These are phyloP conservation scores for Leishmania amazonensis DNA, from an alignment of 208 protist genomes.

Conservation along the genomic window DNA sequence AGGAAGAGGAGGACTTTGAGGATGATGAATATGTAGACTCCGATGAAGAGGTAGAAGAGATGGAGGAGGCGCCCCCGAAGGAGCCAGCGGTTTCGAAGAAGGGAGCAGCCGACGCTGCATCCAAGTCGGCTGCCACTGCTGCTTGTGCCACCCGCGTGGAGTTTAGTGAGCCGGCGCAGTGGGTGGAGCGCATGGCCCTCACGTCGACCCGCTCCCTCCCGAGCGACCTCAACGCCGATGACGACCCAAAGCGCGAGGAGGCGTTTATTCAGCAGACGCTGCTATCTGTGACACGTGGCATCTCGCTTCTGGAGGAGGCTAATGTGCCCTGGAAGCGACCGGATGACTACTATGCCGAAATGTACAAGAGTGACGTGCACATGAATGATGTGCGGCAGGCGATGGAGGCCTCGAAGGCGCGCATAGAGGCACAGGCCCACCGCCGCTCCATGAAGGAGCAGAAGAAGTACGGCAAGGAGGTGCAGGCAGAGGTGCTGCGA, in stretches of 20 bases:
- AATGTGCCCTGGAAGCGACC: slow-evolving; percentile 89
- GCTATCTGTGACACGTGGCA: slow-evolving; percentile 72
- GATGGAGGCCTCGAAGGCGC: slow-evolving; percentile 84
- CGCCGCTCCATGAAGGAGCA: slow-evolving; percentile 91
- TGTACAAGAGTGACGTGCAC: slow-evolving; percentile 96
- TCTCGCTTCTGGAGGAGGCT: slow-evolving; percentile 77
- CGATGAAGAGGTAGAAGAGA: slow-evolving; percentile 24
- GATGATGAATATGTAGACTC: slow-evolving; percentile 16
- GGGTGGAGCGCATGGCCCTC: slow-evolving; percentile 92
- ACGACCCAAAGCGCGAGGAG: slow-evolving; percentile 93
- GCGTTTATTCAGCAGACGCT: slow-evolving; percentile 94
- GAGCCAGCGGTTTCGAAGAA: not conserved
- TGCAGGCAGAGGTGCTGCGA: slow-evolving; percentile 93
- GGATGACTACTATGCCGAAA: slow-evolving; percentile 96
- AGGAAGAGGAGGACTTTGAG: slow-evolving; percentile 2
- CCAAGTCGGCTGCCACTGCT: slow-evolving; percentile 12
- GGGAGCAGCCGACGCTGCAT: slow-evolving; percentile 2
- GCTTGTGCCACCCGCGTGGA: slow-evolving; percentile 47
- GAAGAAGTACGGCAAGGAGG: slow-evolving; percentile 96
- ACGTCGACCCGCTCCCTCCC: slow-evolving; percentile 86
- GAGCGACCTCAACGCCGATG: slow-evolving; percentile 80
- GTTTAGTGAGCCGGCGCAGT: slow-evolving; percentile 87
- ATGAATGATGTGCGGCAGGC: slow-evolving; percentile 93
- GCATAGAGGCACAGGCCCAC: slow-evolving; percentile 82
- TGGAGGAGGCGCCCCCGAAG: slow-evolving; percentile 3